Conservation (phyloP, 352 stramenopile species). For the Globisporangium cederbergense region DNA sequence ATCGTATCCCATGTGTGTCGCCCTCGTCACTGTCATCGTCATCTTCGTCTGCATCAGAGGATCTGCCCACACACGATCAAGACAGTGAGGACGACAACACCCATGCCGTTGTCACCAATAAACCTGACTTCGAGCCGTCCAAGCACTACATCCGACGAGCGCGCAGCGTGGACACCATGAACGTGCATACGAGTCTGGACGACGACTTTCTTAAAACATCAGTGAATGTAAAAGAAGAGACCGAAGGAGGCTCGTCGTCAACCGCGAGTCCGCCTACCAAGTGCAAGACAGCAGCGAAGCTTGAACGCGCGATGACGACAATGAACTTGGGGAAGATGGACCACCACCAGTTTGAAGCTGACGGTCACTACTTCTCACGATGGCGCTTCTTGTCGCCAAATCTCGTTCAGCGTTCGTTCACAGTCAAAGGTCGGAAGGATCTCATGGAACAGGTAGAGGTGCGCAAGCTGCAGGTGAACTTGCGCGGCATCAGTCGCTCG, state of each 20-base stretch:
- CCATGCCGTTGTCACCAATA: background rate
- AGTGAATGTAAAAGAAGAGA: background rate
- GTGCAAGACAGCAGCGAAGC: constrained; percentile 12
- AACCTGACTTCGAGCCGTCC: background rate
- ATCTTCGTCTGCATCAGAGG: constrained; percentile 10
- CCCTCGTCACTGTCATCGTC: constrained; percentile 10
- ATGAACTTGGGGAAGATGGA: constrained; percentile 30
- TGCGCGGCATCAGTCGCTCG: constrained; percentile 50
- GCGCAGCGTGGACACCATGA: constrained; percentile 25
- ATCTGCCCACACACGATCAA: background rate
- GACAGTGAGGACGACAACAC: background rate
- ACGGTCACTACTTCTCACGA: constrained; percentile 31
- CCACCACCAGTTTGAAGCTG: constrained; percentile 27
- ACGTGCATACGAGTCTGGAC: constrained; percentile 6
- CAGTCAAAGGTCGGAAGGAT: constrained; percentile 16
- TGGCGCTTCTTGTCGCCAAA: constrained; percentile 69
- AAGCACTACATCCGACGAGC: constrained; percentile 17
- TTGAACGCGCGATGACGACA: constrained; percentile 32
- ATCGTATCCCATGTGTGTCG: background rate
- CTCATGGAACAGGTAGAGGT: constrained; percentile 42
- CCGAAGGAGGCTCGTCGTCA: background rate
- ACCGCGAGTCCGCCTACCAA: background rate
- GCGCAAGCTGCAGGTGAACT: constrained; percentile 68
- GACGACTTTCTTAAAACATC: background rate
- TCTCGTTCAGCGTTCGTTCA: constrained; percentile 50